These are phyloP conservation scores for Globisporangium mamillatum DNA, from an alignment of 352 stramenopile species.

Conservation along the genomic window DNA sequence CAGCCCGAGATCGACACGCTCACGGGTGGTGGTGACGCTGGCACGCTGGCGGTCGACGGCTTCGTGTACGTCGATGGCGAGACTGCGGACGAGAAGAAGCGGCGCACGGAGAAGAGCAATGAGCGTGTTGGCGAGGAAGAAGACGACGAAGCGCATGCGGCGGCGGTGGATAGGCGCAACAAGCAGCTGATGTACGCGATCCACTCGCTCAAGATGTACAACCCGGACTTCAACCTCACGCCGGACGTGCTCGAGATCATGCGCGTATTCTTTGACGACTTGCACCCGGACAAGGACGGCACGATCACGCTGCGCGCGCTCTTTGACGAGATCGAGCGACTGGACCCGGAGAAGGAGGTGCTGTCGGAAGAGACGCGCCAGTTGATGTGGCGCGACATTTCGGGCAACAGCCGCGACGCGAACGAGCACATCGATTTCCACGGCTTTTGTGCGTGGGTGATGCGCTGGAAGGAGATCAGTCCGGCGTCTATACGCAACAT, in stretches of 20 bases:
- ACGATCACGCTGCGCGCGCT: slow-evolving; percentile 52
- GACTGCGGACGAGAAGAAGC: neutral
- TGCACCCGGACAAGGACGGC: slow-evolving; percentile 45
- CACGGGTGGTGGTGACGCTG: neutral
- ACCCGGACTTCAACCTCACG: slow-evolving; percentile 80
- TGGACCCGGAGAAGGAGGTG: slow-evolving; percentile 50
- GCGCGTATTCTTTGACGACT: slow-evolving; percentile 72
- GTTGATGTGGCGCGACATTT: slow-evolving; percentile 42
- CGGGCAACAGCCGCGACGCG: slow-evolving; percentile 12
- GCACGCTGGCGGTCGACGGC: slow-evolving; percentile 9
- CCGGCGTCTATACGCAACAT: slow-evolving; percentile 63
- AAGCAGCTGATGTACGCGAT: slow-evolving; percentile 46
- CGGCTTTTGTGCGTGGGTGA: slow-evolving; percentile 72
- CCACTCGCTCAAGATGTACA: slow-evolving; percentile 71
- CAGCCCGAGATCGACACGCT: neutral
- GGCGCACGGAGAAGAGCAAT: neutral
- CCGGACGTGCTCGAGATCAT: slow-evolving; percentile 80
- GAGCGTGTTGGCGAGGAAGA: neutral
- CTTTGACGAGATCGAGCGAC: slow-evolving; percentile 58
- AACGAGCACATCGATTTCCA: slow-evolving; percentile 61
- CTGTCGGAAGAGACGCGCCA: slow-evolving; percentile 46
- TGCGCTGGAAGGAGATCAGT: slow-evolving; percentile 76
- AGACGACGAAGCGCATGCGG: slow-evolving; percentile 1
- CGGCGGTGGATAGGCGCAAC: slow-evolving; percentile 3
- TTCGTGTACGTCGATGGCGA: slow-evolving; percentile 13